A percentile compares a stretch with the other conserved stretches of the same genome.
Evolutionary conservation across 331 rosid species (phyloP).

Genomic region (Acacia concinna): DNA sequence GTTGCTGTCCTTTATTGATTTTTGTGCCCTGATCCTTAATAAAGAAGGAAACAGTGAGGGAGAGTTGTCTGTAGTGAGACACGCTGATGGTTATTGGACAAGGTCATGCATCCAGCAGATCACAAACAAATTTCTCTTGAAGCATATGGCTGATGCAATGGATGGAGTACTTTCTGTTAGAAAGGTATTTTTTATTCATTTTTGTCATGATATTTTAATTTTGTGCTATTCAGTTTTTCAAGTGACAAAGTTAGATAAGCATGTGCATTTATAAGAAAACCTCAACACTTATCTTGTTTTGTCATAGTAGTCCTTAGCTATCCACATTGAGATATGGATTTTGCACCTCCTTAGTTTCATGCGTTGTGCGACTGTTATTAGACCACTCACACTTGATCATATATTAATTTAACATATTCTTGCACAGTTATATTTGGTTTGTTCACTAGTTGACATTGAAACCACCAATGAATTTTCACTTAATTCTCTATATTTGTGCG

Average conservation of each 20-base stretch:
- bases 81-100: constrained; percentile 57
- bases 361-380: constrained; percentile 10
- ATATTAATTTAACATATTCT: neutral
- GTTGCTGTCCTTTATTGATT: constrained; percentile 70
- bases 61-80: constrained; percentile 37
- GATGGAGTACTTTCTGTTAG: constrained; percentile 56
- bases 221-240: constrained; percentile 4
- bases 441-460: neutral
- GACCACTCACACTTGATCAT: neutral
- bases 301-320: neutral
- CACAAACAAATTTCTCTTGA: constrained; percentile 66
- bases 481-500: constrained; percentile 17
- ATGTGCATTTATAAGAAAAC: constrained; percentile 3
- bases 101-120: constrained; percentile 57
- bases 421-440: neutral
- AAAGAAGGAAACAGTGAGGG: constrained; percentile 42
- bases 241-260: constrained; percentile 15
- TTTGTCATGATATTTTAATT: neutral
- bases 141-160: constrained; percentile 82
- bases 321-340: neutral
- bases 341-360: constrained; percentile 12
- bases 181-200: constrained; percentile 53
- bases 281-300: neutral
- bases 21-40: constrained; percentile 53
- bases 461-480: constrained; percentile 4